Conservation (phyloP, 352 stramenopile species). For the Saprolegnia diclina region DNA sequence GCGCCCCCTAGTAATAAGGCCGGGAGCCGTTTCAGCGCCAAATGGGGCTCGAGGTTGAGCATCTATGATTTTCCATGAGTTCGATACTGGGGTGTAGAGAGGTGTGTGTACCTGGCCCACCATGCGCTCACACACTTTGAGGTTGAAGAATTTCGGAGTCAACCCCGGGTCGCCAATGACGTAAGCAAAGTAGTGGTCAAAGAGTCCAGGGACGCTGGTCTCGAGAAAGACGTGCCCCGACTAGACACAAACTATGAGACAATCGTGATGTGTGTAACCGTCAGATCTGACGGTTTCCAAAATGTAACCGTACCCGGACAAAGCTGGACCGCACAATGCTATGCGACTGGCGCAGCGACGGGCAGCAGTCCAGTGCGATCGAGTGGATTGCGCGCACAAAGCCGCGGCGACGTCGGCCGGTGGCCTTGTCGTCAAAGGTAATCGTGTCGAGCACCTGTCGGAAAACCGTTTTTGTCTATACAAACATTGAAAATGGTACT, state of each 20-base stretch:
- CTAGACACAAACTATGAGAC: constrained; percentile 1
- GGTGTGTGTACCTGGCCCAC: constrained; percentile 1
- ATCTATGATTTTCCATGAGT: background rate
- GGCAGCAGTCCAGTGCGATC: constrained; percentile 69
- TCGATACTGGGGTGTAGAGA: background rate
- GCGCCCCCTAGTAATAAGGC: background rate
- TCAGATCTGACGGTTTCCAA: background rate
- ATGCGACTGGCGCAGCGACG: constrained; percentile 46
- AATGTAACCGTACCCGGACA: background rate
- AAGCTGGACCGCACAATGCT: constrained; percentile 44
- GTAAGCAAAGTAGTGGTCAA: constrained; percentile 4
- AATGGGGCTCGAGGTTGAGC: constrained; percentile 9
- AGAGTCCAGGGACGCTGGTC: background rate
- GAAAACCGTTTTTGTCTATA: background rate
- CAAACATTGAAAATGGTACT: background rate
- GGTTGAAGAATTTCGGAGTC: background rate
- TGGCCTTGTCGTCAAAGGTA: constrained; percentile 38
- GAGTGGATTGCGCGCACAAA: constrained; percentile 75
- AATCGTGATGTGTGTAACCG: background rate
- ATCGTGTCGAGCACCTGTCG: constrained; percentile 67
- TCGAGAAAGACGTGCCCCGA: constrained; percentile 22
- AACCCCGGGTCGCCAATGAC: background rate
- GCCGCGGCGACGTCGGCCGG: constrained; percentile 53
- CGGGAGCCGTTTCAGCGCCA: background rate
- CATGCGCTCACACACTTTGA: constrained; percentile 1